phyloP scores from a whole-genome alignment of 73 alveolate genomes.

The Paramecium pentaurelia region DNA sequence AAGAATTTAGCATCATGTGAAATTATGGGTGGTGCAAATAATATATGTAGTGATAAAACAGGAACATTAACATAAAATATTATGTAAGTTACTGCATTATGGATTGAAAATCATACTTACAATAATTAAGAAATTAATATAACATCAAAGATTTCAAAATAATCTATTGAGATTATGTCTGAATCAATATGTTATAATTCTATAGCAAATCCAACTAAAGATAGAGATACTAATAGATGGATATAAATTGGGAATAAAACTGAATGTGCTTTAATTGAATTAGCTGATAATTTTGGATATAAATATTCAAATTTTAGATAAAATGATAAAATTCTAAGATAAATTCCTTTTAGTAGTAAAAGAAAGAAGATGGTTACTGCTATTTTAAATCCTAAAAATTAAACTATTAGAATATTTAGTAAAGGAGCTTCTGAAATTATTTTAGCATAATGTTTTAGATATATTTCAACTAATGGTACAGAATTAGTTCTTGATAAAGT shows the following conservation, averaged over 20 bases:
- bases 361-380: constrained; percentile 93
- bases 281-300: constrained; percentile 55
- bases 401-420: constrained; percentile 63
- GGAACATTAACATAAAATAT: constrained; percentile 94
- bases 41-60: constrained; percentile 95
- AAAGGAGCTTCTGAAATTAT: constrained; percentile 94
- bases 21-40: constrained; percentile 96
- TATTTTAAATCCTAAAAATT: constrained; percentile 67
- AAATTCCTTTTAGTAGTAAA: constrained; percentile 87
- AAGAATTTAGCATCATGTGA: constrained; percentile 88
- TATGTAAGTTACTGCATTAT: constrained; percentile 78
- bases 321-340: not conserved
- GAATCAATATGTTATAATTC: constrained; percentile 52
- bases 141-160: not conserved
- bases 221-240: constrained; percentile 48
- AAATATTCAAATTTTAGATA: constrained; percentile 38
- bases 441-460: constrained; percentile 68
- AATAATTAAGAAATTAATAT: not conserved
- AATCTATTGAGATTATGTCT: constrained; percentile 37
- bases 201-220: constrained; percentile 54
- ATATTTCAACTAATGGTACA: constrained; percentile 69
- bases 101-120: constrained; percentile 11
- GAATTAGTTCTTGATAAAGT: constrained; percentile 40
- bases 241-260: constrained; percentile 75
- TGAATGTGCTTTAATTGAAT: constrained; percentile 69